Conservation (phyloP, 2,329 filamentous ascomycete genomes). For the Epichloe coenophiala region DNA sequence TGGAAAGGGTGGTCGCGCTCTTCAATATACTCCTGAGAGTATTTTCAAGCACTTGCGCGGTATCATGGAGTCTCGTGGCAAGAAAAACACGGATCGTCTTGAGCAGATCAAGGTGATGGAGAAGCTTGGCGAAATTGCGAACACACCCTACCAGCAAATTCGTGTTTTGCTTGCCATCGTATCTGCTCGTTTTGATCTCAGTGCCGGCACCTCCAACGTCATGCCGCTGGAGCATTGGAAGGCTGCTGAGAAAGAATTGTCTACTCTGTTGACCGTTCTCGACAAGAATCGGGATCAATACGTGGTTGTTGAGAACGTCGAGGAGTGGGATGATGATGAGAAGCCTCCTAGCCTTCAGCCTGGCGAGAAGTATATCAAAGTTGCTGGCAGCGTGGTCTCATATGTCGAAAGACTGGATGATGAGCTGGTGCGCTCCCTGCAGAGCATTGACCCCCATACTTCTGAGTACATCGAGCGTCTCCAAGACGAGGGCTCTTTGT, state of each 20-base stretch:
- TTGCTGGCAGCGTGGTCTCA: conserved; percentile 88
- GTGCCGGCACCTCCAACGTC: conserved; percentile 59
- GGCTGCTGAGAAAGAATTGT: conserved; percentile 76
- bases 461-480: conserved; percentile 96
- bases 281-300: conserved; percentile 61
- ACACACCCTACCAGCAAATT: conserved; percentile 85
- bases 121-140: conserved; percentile 80
- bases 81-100: conserved; percentile 92
- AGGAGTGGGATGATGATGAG: conserved; percentile 99
- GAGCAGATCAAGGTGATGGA: conserved; percentile 98
- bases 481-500: conserved; percentile 78
- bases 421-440: conserved; percentile 91
- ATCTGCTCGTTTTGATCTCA: conserved; percentile 88
- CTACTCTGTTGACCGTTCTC: conserved; percentile 61
- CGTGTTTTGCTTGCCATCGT: conserved; percentile 84
- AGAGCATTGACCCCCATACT: conserved; percentile 95
- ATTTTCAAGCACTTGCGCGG: conserved; percentile 92
- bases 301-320: conserved; percentile 78
- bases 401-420: conserved; percentile 93
- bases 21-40: conserved; percentile 91
- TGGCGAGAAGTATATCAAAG: conserved; percentile 72
- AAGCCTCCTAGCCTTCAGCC: conserved; percentile 64
- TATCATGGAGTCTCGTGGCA: conserved; percentile 90
- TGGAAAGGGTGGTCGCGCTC: conserved; percentile 73
- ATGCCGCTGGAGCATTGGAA: conserved; percentile 98